A percentile compares a stretch with the other conserved stretches of the same genome.
Conservation (phyloP, 2,329 filamentous ascomycete genomes). For the Calonectria henricotiae region DNA sequence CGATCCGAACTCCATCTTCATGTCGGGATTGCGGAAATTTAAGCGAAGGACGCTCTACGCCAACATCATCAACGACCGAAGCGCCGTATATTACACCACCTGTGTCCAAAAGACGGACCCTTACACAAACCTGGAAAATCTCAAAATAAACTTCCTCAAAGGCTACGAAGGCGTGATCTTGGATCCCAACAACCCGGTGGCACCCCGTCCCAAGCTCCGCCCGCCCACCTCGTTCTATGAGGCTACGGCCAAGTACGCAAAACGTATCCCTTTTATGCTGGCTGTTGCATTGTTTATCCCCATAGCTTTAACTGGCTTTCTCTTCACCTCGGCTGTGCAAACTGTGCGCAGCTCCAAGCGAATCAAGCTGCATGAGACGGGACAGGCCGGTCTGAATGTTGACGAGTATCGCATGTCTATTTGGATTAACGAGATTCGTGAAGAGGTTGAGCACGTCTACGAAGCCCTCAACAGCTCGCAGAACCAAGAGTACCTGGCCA, state of each 20-base stretch:
- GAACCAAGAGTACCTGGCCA: slow-evolving; percentile 79
- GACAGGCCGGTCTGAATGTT: slow-evolving; percentile 77
- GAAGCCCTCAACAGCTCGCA: slow-evolving; percentile 81
- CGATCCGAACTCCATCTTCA: slow-evolving; percentile 89
- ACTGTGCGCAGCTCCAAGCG: slow-evolving; percentile 82
- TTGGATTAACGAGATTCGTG: slow-evolving; percentile 82
- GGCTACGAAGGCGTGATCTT: slow-evolving; percentile 85
- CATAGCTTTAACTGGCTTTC: slow-evolving; percentile 79
- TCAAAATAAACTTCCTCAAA: slow-evolving; percentile 81
- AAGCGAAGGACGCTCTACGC: slow-evolving; percentile 84
- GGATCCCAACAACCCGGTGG: slow-evolving; percentile 76
- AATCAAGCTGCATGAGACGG: slow-evolving; percentile 83
- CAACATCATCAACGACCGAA: slow-evolving; percentile 90
- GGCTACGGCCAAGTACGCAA: slow-evolving; percentile 59
- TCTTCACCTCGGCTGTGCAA: slow-evolving; percentile 84
- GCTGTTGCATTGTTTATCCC: slow-evolving; percentile 82
- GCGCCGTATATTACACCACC: slow-evolving; percentile 88
- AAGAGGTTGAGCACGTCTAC: slow-evolving; percentile 83
- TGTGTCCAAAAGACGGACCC: slow-evolving; percentile 85
- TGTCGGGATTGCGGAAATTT: slow-evolving; percentile 84
- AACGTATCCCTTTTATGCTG: slow-evolving; percentile 75
- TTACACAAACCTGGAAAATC: slow-evolving; percentile 76
- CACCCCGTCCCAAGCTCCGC: slow-evolving; percentile 60
- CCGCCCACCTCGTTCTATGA: slow-evolving; percentile 54
- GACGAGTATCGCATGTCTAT: slow-evolving; percentile 83